Conservation (phyloP, 225 moss, liverwort and hornwort species). For the Antitrichia curtipendula region DNA sequence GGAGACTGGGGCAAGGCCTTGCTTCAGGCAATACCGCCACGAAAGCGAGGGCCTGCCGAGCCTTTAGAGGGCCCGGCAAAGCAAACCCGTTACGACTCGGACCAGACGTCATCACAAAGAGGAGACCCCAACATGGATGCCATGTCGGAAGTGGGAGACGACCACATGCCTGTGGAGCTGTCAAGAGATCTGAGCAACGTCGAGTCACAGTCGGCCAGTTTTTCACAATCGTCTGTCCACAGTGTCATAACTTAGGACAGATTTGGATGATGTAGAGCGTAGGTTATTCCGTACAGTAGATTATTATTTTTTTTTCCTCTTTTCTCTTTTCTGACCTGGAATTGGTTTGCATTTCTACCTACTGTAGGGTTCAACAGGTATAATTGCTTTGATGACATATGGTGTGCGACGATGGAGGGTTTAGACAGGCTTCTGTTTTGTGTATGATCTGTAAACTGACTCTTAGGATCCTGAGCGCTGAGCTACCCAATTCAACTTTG, state of each 20-base stretch:
- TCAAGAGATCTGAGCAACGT: constrained; percentile 22
- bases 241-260: background rate
- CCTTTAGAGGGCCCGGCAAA: constrained; percentile 14
- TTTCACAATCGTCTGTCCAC: constrained; percentile 26
- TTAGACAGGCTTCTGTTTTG: background rate
- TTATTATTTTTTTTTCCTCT: background rate
- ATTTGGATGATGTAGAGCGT: background rate
- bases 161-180: constrained; percentile 6
- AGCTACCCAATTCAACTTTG: background rate
- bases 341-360: background rate
- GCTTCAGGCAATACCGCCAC: constrained; percentile 47
- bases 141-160: constrained; percentile 48
- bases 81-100: constrained; percentile 14
- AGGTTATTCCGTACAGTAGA: background rate
- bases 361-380: background rate
- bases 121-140: constrained; percentile 32
- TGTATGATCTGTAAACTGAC: background rate
- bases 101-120: constrained; percentile 19
- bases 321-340: background rate
- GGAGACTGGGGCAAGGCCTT: constrained; percentile 77
- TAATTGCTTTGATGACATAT: background rate
- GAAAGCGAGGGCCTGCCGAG: constrained; percentile 50
- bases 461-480: background rate
- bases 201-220: constrained; percentile 18
- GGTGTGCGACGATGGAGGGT: background rate